A percentile compares a stretch with the other conserved stretches of the same genome.
phyloP scores from a whole-genome alignment of 176 grass and related monocot genomes.

The Rhipidocladum racemiflorum region DNA sequence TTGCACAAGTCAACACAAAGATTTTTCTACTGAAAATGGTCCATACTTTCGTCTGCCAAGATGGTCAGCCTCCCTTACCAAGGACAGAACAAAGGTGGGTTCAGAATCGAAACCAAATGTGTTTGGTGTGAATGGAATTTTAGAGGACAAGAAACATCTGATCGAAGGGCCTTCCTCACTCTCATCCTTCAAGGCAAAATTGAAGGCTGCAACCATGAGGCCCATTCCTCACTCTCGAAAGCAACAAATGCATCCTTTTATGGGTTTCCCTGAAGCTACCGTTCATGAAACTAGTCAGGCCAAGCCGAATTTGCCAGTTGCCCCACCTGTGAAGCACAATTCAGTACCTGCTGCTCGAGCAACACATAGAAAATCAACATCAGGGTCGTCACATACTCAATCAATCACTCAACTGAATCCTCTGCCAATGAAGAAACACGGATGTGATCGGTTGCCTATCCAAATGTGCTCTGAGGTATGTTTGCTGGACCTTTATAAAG shows the following conservation, averaged over 20 bases:
- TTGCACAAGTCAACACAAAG: conserved; percentile 54
- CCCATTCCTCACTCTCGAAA: conserved; percentile 78
- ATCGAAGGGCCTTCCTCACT: conserved; percentile 35
- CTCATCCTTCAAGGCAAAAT: conserved; percentile 34
- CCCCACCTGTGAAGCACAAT: conserved; percentile 61
- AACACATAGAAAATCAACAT: conserved; percentile 73
- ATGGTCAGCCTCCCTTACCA: conserved; percentile 64
- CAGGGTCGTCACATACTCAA: conserved; percentile 53
- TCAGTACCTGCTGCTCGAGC: conserved; percentile 40
- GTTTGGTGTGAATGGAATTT: conserved; percentile 28
- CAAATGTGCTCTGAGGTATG: conserved; percentile 81
- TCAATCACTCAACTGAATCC: conserved; percentile 82
- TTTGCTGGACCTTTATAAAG: conserved; percentile 1
- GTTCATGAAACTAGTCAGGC: conserved; percentile 46
- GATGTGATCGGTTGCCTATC: conserved; percentile 73
- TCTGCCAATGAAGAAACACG: conserved; percentile 95
- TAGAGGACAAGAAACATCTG: conserved; percentile 33
- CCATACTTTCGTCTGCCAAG: conserved; percentile 49
- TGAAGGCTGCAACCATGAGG: conserved; percentile 70
- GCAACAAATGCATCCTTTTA: conserved; percentile 80
- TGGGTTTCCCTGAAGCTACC: conserved; percentile 42
- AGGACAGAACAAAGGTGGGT: conserved; percentile 49
- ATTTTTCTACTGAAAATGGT: conserved; percentile 39
- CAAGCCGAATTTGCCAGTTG: conserved; percentile 35
- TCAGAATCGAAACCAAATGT: conserved; percentile 46